Percentiles rank a stretch among this genome's conserved stretches.
Conservation (phyloP, 176 grass and related monocot species). For the Paspalum notatum region DNA sequence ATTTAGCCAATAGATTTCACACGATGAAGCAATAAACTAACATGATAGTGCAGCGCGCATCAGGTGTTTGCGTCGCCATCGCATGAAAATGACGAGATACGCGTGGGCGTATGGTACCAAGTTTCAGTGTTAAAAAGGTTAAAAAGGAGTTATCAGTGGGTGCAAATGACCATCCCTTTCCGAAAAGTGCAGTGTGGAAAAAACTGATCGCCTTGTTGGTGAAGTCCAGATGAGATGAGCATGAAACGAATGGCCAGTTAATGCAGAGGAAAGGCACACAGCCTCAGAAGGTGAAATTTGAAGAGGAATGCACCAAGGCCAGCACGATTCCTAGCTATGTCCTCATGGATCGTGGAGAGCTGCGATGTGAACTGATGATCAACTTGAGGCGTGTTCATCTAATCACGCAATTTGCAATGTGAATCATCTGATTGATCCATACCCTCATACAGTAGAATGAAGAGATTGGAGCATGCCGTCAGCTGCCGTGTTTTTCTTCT, state of each 20-base stretch:
- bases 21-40: neutral
- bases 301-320: constrained; percentile 2
- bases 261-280: neutral
- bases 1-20: constrained; percentile 25
- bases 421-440: constrained; percentile 6
- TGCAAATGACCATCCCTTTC: constrained; percentile 33
- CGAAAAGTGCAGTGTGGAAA: constrained; percentile 4
- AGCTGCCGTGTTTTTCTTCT: neutral
- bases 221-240: constrained; percentile 24
- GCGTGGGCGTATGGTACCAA: constrained; percentile 18
- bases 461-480: neutral
- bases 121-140: constrained; percentile 8
- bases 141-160: constrained; percentile 4
- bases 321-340: neutral
- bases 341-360: neutral
- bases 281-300: neutral
- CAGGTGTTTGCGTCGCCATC: constrained; percentile 32
- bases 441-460: neutral
- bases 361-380: neutral
- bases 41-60: neutral
- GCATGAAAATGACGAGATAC: constrained; percentile 17
- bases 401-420: neutral
- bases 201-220: neutral
- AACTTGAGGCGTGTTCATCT: neutral
- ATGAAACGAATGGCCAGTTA: neutral